Evolutionary conservation across 495 filamentous ascomycete genomes (phyloP).

Genomic region (Podospora sp.): DNA sequence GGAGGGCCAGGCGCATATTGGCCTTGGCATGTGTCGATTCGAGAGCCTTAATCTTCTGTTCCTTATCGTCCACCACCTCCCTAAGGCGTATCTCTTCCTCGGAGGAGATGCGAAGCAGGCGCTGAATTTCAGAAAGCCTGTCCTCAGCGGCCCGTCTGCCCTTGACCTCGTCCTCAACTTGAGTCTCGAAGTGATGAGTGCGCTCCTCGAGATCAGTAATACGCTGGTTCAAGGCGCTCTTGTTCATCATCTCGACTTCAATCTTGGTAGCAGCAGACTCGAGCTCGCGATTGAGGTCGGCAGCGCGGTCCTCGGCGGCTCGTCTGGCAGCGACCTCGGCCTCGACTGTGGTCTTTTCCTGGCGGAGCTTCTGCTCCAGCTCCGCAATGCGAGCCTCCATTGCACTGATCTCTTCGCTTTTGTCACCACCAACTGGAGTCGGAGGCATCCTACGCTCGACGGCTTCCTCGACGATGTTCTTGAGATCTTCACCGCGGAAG

Average conservation of each 20-base stretch:
- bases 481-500: constrained; percentile 58
- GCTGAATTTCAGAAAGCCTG: constrained; percentile 68
- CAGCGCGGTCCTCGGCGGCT: constrained; percentile 46
- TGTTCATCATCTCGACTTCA: constrained; percentile 57
- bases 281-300: constrained; percentile 48
- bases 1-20: constrained; percentile 60
- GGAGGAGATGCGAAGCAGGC: constrained; percentile 63
- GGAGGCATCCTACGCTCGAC: constrained; percentile 53
- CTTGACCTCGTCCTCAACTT: constrained; percentile 61
- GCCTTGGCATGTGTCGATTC: constrained; percentile 54
- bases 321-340: constrained; percentile 43
- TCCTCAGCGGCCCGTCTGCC: constrained; percentile 71
- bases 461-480: constrained; percentile 60
- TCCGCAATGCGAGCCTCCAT: constrained; percentile 44
- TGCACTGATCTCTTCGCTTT: constrained; percentile 39
- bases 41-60: constrained; percentile 45
- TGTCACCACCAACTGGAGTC: constrained; percentile 35
- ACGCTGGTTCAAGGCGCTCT: constrained; percentile 49
- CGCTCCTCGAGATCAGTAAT: constrained; percentile 51
- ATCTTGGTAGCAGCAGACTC: constrained; percentile 52
- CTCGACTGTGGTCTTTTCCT: constrained; percentile 45
- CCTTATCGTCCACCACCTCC: constrained; percentile 68
- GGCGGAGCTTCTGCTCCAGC: constrained; percentile 51
- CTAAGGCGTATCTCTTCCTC: constrained; percentile 75
- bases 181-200: constrained; percentile 43